Evolutionary conservation across 257 asterid genomes (phyloP), one percentile per base, ranked within the genome.

Genomic region (Cordia subcordata): DNA sequence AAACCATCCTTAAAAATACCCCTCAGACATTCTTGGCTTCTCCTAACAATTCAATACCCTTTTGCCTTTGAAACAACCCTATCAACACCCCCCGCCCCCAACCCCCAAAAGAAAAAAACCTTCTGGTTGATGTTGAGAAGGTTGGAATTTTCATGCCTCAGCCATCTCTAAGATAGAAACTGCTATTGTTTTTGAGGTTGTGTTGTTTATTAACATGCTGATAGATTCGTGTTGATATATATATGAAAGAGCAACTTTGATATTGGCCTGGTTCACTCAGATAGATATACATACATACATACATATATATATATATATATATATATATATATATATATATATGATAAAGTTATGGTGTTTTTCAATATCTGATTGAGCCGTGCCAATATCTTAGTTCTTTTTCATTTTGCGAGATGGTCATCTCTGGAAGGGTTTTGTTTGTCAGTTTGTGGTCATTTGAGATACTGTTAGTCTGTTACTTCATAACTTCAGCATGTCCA

Each of bases 221-320:
- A 27, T 27, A 27, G n/a, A n/a, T n/a, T n/a, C 35, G 6, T 27
- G 35, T 49, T 16, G n/a, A n/a, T 22, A 11, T 13, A 1, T 13
- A 58, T 49, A 64, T 71, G 78, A 68, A 72, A 68, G 15, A 59
- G 66, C 50, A 61, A 72, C 75, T 72, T 6, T 40, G 81, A 68
- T 76, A 76, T 76, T 76, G 81, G 71, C 73, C 73, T 64, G 75
- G 81, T 51, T 76, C 81, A 76, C 73, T 76, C 81, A 76, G 78
- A 75, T 66, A 21, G 61, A 49, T 40, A 23, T 22, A 19, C 35
- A n/a, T n/a, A n/a, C n/a, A n/a, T n/a, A n/a, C n/a, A n/a, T n/a
- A n/a, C n/a, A n/a, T n/a, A n/a, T n/a, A n/a, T n/a, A n/a, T n/a
- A n/a, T n/a, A n/a, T n/a, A n/a, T n/a, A n/a, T n/a, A n/a, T n/a